Base-by-base conservation (phyloP, 116 monocot species). In the Dioscorea cayenensis region DNA sequence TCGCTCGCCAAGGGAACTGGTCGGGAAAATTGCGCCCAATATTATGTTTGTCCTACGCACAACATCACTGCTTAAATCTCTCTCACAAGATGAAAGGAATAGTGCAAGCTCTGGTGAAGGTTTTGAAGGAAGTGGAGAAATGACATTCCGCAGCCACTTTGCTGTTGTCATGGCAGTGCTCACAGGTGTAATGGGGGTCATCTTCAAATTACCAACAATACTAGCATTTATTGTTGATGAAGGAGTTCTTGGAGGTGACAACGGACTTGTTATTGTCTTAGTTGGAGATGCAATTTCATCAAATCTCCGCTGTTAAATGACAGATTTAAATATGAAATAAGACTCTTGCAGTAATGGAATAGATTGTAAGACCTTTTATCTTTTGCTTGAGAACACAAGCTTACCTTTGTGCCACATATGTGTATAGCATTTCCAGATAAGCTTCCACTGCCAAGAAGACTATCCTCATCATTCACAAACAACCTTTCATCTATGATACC, bases 131-230 rank as follows among this genome's bases (percentile, higher is more conserved):
- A 91, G 87, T 62, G 89, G 84, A 67, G 89, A 94, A 77, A 99
- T 87, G 63, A 91, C 78, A 29, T 86, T 83, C 11, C 94, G 88
- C 66, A 99, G 89, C 99, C 99, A 99, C 65, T 99, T 99, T 58
- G 94, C 99, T 23, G 92, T 89, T 36, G 99, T 90, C 99, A 99
- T 94, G 14, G 99, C 91, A 16, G 94, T 75, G 69, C 85, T 94
- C 69, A 99, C 91, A 48, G 99, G 99, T 58, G 99, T 94, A 75
- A 66, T 59, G 37, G 74, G 60, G 43, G 78, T 71, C 19, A 84
- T 43, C 79, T 79, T 97, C 58, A 68, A 69, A 61, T 51, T 78
- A 27, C 64, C 73, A 65, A 51, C 43, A 67, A 66, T 64, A 73
- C 76, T 75, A 66, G 74, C 80, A 75, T 69, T 84, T 36, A 64